These are phyloP conservation scores for Aspergillus piperis DNA, from an alignment of 2,329 filamentous ascomycete genomes.

Conservation along the genomic window DNA sequence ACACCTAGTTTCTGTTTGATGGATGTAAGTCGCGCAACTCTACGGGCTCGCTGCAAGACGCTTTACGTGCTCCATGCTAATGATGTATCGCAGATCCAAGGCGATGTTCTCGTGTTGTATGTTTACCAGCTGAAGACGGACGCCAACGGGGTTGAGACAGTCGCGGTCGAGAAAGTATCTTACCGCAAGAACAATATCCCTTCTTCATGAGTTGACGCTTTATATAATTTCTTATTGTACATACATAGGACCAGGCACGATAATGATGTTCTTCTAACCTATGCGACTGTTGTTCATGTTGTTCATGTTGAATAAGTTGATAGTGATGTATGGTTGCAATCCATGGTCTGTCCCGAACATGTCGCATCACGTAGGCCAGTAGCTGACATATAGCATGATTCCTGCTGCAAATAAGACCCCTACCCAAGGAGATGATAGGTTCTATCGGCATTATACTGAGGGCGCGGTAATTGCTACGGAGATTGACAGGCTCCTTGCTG, in stretches of 20 bases:
- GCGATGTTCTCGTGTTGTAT: conserved; percentile 91
- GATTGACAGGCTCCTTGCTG: no score
- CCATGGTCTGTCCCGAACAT: background rate
- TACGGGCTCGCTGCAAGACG: background rate
- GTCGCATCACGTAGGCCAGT: background rate
- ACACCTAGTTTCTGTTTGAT: conserved; percentile 94
- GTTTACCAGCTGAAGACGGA: conserved; percentile 86
- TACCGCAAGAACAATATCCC: conserved; percentile 75
- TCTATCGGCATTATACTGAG: no score
- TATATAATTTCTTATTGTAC: conserved; percentile 30
- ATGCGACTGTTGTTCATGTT: background rate
- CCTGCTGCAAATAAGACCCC: no score
- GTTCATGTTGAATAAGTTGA: background rate
- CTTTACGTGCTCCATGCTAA: conserved; percentile 8
- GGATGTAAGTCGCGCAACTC: conserved; percentile 70
- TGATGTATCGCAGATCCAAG: conserved; percentile 69
- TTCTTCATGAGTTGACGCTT: conserved; percentile 46
- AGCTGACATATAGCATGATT: no score
- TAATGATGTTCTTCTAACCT: conserved; percentile 16
- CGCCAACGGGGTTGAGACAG: conserved; percentile 73
- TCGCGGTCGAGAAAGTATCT: conserved; percentile 82
- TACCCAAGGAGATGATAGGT: no score
- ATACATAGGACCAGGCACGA: conserved; percentile 29
- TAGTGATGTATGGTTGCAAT: background rate
- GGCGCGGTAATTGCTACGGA: no score